Conservation (phyloP, 78 protist species). For the Chrysochromulina tobinii region DNA sequence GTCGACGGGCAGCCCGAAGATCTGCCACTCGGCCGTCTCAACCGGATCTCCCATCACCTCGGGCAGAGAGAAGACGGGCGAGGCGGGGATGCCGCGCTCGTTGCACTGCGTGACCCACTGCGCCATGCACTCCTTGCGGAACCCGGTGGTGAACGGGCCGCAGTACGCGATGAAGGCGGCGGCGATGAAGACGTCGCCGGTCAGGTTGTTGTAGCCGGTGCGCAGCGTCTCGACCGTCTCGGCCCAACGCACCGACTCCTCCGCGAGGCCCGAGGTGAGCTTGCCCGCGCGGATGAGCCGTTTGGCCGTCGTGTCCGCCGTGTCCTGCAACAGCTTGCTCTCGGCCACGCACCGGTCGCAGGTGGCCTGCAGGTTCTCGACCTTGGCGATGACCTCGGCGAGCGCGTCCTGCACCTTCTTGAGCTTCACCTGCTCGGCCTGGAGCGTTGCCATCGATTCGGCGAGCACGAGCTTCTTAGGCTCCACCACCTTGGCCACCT, state of each 20-base stretch:
- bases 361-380: slow-evolving; percentile 43
- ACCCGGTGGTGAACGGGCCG: slow-evolving; percentile 75
- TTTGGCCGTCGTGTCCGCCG: slow-evolving; percentile 29
- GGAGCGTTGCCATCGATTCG: slow-evolving; percentile 42
- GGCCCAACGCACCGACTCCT: slow-evolving; percentile 74
- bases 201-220: background rate
- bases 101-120: slow-evolving; percentile 39
- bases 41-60: slow-evolving; percentile 64
- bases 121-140: slow-evolving; percentile 47
- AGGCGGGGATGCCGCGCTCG: slow-evolving; percentile 35
- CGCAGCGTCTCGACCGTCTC: slow-evolving; percentile 12
- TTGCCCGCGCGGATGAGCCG: slow-evolving; percentile 69
- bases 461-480: slow-evolving; percentile 49
- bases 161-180: slow-evolving; percentile 76
- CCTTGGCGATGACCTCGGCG: slow-evolving; percentile 8
- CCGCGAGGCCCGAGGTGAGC: slow-evolving; percentile 61
- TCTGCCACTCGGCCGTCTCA: slow-evolving; percentile 71
- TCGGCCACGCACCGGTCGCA: slow-evolving; percentile 14
- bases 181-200: slow-evolving; percentile 73
- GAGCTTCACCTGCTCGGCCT: slow-evolving; percentile 47
- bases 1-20: slow-evolving; percentile 77
- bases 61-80: slow-evolving; percentile 30
- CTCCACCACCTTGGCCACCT: slow-evolving; percentile 68
- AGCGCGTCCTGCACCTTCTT: slow-evolving; percentile 42
- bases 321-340: slow-evolving; percentile 27